Percentiles rank a stretch among this genome's conserved stretches.
These are phyloP conservation scores for Gracilaria caudata DNA, from an alignment of 23 red algal species.

Conservation along the genomic window DNA sequence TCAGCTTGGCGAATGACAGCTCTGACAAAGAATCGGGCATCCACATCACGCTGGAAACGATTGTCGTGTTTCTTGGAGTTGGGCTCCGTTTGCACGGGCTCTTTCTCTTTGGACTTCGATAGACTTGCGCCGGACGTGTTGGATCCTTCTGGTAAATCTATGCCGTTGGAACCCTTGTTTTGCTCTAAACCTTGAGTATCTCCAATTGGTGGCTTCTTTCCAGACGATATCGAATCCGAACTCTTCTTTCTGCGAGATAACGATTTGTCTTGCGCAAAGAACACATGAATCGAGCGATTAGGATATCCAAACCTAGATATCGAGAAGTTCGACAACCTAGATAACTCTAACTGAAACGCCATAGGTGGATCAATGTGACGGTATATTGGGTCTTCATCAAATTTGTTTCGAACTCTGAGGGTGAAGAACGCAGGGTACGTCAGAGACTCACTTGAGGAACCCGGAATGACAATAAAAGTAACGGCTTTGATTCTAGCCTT, in stretches of 20 bases:
- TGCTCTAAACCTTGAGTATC: not conserved
- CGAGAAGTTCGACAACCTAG: conserved; percentile 88
- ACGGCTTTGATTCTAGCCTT: conserved; percentile 89
- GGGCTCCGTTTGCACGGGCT: not conserved
- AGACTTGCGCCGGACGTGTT: not conserved
- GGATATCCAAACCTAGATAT: conserved; percentile 97
- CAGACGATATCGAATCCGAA: not conserved
- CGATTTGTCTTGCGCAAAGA: conserved; percentile 94
- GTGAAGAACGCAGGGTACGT: conserved; percentile 94
- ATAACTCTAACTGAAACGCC: conserved; percentile 99
- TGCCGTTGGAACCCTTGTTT: not conserved
- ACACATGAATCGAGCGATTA: conserved; percentile 93
- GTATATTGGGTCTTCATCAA: conserved; percentile 96
- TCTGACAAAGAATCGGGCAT: conserved; percentile 98
- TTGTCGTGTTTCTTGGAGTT: conserved; percentile 15
- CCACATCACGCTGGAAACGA: conserved; percentile 63
- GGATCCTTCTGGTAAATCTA: not conserved
- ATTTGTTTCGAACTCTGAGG: conserved; percentile 76
- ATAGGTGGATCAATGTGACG: conserved; percentile 99
- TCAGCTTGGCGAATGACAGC: conserved; percentile 95
- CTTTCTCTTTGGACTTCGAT: not conserved
- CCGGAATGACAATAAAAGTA: conserved; percentile 94
- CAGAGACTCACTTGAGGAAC: conserved; percentile 44
- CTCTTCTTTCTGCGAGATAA: conserved; percentile 14
- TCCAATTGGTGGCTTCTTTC: conserved; percentile 20